phyloP scores from a whole-genome alignment of 768 basidiomycete species.

The Termitomyces sp. region DNA sequence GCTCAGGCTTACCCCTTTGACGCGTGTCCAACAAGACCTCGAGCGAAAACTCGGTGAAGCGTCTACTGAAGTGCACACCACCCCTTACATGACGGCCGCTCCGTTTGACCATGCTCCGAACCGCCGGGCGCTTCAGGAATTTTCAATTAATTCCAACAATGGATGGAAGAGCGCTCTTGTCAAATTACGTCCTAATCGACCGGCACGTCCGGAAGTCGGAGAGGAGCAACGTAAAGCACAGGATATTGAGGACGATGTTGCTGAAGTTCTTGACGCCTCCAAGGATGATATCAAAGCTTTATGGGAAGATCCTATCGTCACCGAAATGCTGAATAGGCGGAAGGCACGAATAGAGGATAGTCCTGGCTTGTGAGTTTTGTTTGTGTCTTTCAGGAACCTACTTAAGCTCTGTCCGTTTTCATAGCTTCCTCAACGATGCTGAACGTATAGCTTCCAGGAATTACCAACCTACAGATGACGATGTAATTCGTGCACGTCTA shows the following conservation, averaged over 20 bases:
- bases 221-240: slow-evolving; percentile 28
- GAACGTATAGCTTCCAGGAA: slow-evolving; percentile 60
- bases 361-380: slow-evolving; percentile 66
- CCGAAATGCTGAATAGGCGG: slow-evolving; percentile 54
- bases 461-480: slow-evolving; percentile 73
- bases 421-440: slow-evolving; percentile 69
- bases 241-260: slow-evolving; percentile 52
- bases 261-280: slow-evolving; percentile 58
- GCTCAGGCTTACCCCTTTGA: slow-evolving; percentile 56
- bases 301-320: slow-evolving; percentile 66
- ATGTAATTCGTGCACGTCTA: slow-evolving; percentile 76
- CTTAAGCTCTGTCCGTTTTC: neutral
- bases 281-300: slow-evolving; percentile 65
- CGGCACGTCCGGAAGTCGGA: slow-evolving; percentile 22
- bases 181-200: slow-evolving; percentile 44
- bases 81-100: slow-evolving; percentile 37
- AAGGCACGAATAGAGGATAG: slow-evolving; percentile 64
- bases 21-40: slow-evolving; percentile 55
- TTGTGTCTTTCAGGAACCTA: neutral
- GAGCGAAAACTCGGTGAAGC: slow-evolving; percentile 61
- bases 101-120: slow-evolving; percentile 33
- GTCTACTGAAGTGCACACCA: slow-evolving; percentile 48
- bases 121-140: slow-evolving; percentile 41
- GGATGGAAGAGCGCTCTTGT: slow-evolving; percentile 68
- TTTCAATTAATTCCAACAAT: slow-evolving; percentile 59